Conservation (phyloP, 176 grass and related monocot genomes). For the Microstegium vimineum region DNA sequence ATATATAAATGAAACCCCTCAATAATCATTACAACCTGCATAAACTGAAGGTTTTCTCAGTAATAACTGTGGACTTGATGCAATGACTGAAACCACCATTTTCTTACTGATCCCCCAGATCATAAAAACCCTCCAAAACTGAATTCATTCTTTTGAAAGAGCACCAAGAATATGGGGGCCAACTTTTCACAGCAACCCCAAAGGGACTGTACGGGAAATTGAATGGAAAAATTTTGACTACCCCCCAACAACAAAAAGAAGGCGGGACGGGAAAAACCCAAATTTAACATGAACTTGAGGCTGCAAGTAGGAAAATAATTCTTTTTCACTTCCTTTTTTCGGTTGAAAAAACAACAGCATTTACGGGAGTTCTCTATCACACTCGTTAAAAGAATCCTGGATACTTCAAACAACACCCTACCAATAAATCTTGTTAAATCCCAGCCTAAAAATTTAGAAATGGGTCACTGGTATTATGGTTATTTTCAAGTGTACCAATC, state of each 20-base stretch:
- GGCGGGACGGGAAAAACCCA: background rate
- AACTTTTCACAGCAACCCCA: constrained; percentile 57
- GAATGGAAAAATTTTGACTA: constrained; percentile 21
- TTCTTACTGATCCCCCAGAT: constrained; percentile 62
- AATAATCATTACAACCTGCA: constrained; percentile 44
- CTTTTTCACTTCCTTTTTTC: constrained; percentile 46
- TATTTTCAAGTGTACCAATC: background rate
- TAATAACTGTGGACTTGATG: constrained; percentile 87
- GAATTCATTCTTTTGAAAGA: constrained; percentile 64
- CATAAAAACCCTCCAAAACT: constrained; percentile 55
- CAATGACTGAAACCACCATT: constrained; percentile 67
- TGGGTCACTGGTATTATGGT: constrained; percentile 5
- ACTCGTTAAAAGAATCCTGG: constrained; percentile 83
- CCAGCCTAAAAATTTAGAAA: constrained; percentile 64
- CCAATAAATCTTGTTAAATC: constrained; percentile 47
- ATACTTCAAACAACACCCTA: constrained; percentile 72
- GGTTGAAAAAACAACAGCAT: constrained; percentile 54
- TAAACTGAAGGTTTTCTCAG: constrained; percentile 72
- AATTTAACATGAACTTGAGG: background rate
- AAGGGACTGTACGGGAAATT: constrained; percentile 50
- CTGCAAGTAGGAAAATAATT: background rate
- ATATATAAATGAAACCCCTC: background rate
- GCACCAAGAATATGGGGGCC: constrained; percentile 86
- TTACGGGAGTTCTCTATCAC: constrained; percentile 66
- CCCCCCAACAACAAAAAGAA: background rate